phyloP scores from a whole-genome alignment of 495 filamentous ascomycete species.

The Penicillium odoratum region DNA sequence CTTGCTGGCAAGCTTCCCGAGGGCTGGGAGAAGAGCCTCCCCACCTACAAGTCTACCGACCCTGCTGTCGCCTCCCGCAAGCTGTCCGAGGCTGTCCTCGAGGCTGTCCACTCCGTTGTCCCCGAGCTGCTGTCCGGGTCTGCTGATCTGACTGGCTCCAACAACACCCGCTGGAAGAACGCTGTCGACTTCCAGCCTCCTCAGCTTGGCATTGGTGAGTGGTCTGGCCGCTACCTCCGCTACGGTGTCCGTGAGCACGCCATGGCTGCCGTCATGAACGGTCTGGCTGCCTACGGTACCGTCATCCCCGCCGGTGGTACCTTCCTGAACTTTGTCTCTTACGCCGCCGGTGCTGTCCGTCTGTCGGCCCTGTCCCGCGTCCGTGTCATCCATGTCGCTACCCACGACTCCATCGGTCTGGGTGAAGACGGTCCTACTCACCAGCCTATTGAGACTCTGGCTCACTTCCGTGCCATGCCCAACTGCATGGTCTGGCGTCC shows the following conservation, averaged over 20 bases:
- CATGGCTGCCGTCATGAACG: constrained; percentile 99
- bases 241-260: constrained; percentile 97
- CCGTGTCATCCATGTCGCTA: constrained; percentile 93
- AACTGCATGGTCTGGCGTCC: constrained; percentile 99
- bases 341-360: constrained; percentile 92
- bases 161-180: constrained; percentile 97
- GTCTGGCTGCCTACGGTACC: constrained; percentile 92
- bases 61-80: constrained; percentile 86
- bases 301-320: constrained; percentile 92
- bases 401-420: constrained; percentile 98
- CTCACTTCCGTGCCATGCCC: constrained; percentile 97
- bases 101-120: constrained; percentile 77
- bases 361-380: constrained; percentile 89
- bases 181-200: constrained; percentile 98
- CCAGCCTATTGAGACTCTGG: constrained; percentile 98
- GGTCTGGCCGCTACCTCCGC: constrained; percentile 88
- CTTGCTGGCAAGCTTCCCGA: constrained; percentile 82
- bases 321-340: constrained; percentile 99
- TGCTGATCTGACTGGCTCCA: constrained; percentile 96
- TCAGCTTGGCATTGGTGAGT: constrained; percentile 78
- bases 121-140: constrained; percentile 95
- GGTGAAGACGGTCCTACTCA: constrained; percentile 99
- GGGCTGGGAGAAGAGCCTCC: constrained; percentile 94
- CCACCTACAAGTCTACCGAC: constrained; percentile 87
- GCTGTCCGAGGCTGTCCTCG: constrained; percentile 90